Conservation (phyloP, 2,329 filamentous ascomycete species). For the Cadophora luteo-olivacea region DNA sequence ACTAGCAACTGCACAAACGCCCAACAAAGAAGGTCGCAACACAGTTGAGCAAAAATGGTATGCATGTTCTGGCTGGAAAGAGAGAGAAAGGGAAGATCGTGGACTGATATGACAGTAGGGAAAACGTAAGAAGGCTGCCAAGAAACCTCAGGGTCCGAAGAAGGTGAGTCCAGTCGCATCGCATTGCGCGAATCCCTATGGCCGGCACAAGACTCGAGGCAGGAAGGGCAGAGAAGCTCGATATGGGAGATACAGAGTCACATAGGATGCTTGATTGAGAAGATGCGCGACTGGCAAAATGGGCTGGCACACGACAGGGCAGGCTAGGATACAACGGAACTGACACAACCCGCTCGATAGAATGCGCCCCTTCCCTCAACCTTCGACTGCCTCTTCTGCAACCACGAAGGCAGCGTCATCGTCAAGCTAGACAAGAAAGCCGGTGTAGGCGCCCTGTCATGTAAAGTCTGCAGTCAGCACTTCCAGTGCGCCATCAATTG, state of each 20-base stretch:
- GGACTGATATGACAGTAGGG: conserved; percentile 61
- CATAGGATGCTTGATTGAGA: neutral
- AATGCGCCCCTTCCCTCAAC: conserved; percentile 76
- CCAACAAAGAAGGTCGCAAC: conserved; percentile 9
- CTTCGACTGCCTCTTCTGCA: conserved; percentile 99
- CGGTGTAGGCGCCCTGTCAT: conserved; percentile 83
- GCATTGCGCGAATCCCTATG: neutral
- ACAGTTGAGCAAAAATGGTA: conserved; percentile 19
- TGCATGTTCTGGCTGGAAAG: neutral
- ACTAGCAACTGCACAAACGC: neutral
- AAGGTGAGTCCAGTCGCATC: conserved; percentile 63
- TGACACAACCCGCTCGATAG: conserved; percentile 47
- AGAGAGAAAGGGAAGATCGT: neutral
- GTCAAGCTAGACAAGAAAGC: conserved; percentile 95
- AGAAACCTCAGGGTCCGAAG: conserved; percentile 81
- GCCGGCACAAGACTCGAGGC: neutral
- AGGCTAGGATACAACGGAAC: neutral
- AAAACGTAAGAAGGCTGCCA: conserved; percentile 92
- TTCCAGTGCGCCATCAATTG: conserved; percentile 96
- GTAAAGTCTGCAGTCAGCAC: conserved; percentile 91
- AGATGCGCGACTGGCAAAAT: neutral
- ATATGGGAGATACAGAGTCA: neutral
- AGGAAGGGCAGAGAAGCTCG: neutral
- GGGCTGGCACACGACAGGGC: no score
- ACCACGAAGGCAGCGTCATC: conserved; percentile 90